A percentile compares a stretch with the other conserved stretches of the same genome.
phyloP scores from a whole-genome alignment of 2,329 filamentous ascomycete species.

The Biscogniauxia marginata region DNA sequence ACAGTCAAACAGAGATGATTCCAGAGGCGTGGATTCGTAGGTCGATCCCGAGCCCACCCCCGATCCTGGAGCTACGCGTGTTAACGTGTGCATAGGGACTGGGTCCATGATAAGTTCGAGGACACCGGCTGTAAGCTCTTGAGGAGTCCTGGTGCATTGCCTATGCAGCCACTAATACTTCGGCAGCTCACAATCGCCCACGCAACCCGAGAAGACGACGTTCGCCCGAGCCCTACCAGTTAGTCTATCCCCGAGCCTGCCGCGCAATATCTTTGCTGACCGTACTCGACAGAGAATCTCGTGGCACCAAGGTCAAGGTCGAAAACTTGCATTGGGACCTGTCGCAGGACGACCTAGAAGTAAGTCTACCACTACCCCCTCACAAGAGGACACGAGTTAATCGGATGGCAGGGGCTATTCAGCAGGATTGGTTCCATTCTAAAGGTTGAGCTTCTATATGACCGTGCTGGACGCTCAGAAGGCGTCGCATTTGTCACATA shows the following conservation, averaged over 20 bases:
- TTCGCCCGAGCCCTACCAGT: slow-evolving; percentile 37
- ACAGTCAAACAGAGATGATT: slow-evolving; percentile 55
- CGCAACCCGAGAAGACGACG: slow-evolving; percentile 34
- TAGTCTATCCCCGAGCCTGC: slow-evolving; percentile 7
- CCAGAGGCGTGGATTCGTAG: slow-evolving; percentile 69
- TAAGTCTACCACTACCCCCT: slow-evolving; percentile 38
- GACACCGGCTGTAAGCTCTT: slow-evolving; percentile 57
- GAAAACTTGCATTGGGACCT: slow-evolving; percentile 93
- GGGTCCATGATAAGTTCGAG: slow-evolving; percentile 90
- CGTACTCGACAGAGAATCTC: slow-evolving; percentile 43
- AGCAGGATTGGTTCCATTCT: slow-evolving; percentile 69
- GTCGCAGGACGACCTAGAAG: slow-evolving; percentile 78
- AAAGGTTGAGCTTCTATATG: slow-evolving; percentile 73
- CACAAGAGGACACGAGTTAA: slow-evolving; percentile 23
- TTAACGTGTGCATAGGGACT: slow-evolving; percentile 62
- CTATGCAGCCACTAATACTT: slow-evolving; percentile 6
- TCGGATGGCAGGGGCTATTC: slow-evolving; percentile 68
- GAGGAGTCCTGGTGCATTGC: not conserved
- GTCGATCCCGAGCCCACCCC: slow-evolving; percentile 27
- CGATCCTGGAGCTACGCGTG: slow-evolving; percentile 1
- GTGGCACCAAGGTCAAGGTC: slow-evolving; percentile 72
- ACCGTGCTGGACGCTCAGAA: slow-evolving; percentile 84
- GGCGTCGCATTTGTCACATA: slow-evolving; percentile 85
- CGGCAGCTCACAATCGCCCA: slow-evolving; percentile 24
- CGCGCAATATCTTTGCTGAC: slow-evolving; percentile 11